phyloP scores from a whole-genome alignment of 805 yeast genomes.

The Debaryomyces maramus region DNA sequence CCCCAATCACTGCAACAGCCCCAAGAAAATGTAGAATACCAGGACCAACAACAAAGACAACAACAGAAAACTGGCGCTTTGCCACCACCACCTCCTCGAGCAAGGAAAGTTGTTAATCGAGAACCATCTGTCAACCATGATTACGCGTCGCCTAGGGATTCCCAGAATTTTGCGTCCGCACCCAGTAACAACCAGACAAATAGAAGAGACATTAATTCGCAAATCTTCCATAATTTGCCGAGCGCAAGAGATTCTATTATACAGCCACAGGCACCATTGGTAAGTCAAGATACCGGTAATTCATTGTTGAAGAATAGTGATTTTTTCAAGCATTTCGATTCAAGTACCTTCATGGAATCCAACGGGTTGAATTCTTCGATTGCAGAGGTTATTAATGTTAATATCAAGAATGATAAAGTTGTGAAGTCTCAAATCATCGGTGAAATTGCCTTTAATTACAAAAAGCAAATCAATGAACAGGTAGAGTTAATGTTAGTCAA shows the following conservation, averaged over 20 bases:
- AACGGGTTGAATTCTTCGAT: constrained; percentile 78
- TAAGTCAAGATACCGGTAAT: constrained; percentile 42
- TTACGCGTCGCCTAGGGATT: constrained; percentile 11
- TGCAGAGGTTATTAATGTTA: constrained; percentile 82
- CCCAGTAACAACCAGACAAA: constrained; percentile 32
- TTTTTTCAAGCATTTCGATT: constrained; percentile 22
- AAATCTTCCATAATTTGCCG: constrained; percentile 47
- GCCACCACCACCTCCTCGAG: constrained; percentile 51
- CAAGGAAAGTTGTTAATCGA: constrained; percentile 48
- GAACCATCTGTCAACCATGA: constrained; percentile 19
- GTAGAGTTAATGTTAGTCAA: constrained; percentile 33
- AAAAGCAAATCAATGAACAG: constrained; percentile 22
- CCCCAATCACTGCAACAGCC: background rate
- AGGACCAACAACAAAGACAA: constrained; percentile 4
- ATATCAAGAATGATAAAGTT: constrained; percentile 65
- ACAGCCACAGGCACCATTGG: constrained; percentile 19
- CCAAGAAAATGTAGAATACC: constrained; percentile 5
- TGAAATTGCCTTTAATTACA: constrained; percentile 80
- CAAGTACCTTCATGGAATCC: constrained; percentile 42
- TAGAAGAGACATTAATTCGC: constrained; percentile 46
- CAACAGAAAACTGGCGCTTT: constrained; percentile 17
- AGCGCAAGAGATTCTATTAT: constrained; percentile 35
- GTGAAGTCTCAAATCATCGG: constrained; percentile 68
- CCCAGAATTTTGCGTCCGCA: constrained; percentile 13
- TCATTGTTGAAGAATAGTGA: constrained; percentile 25